A percentile compares a stretch with the other conserved stretches of the same genome.
phyloP scores from a whole-genome alignment of 805 yeast genomes.

The Cyberlindnera bimundalis region DNA sequence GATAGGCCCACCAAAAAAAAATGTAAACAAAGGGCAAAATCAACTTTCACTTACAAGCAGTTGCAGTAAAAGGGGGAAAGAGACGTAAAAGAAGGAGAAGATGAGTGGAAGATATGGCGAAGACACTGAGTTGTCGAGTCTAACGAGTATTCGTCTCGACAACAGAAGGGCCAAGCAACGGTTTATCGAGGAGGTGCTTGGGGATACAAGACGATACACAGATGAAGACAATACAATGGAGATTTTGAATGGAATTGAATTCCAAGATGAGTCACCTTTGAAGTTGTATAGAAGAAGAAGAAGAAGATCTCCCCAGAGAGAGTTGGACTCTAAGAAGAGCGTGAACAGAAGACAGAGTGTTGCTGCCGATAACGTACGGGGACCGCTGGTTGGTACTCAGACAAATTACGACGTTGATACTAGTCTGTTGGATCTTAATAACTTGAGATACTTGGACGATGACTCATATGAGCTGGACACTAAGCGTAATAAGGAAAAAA shows the following conservation, averaged over 20 bases:
- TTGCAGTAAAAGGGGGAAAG: too few relatives aligned
- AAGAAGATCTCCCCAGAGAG: neutral
- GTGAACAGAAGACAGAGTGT: too few relatives aligned
- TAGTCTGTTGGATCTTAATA: conserved; percentile 15
- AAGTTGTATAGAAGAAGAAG: neutral
- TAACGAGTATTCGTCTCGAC: conserved; percentile 21
- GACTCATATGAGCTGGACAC: conserved; percentile 10
- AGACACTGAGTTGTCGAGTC: conserved; percentile 22
- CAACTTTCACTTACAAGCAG: too few relatives aligned
- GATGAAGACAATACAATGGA: conserved; percentile 5
- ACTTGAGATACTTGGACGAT: conserved; percentile 17
- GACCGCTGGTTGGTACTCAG: conserved; percentile 2
- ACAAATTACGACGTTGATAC: conserved; percentile 13
- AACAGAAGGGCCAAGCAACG: conserved; percentile 20
- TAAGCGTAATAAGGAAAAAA: conserved; percentile 15
- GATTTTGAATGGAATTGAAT: neutral
- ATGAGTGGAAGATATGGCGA: conserved; percentile 1
- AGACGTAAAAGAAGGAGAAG: neutral
- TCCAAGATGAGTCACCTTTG: conserved; percentile 17
- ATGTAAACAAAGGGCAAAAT: too few relatives aligned
- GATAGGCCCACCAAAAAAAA: too few relatives aligned
- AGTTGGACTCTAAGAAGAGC: too few relatives aligned
- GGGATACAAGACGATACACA: neutral
- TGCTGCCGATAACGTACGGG: neutral
- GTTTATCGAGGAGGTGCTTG: conserved; percentile 5